These are phyloP conservation scores for Kazachstania psychrophila DNA, from an alignment of 805 yeast genomes.

Conservation along the genomic window DNA sequence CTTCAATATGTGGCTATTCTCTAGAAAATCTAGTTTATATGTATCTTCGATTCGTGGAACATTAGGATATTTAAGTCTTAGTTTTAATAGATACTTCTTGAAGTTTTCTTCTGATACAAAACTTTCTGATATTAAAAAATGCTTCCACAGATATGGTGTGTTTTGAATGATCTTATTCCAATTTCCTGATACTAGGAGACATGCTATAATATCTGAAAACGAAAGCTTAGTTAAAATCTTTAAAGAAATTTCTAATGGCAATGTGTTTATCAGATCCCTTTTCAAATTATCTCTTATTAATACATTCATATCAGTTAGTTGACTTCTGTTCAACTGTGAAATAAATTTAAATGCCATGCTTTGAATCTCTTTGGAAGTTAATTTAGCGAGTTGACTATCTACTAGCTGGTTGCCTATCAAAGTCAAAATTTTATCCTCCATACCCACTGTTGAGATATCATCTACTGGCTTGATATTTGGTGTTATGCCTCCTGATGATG, in stretches of 20 bases:
- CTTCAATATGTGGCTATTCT: conserved; percentile 66
- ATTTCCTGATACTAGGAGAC: conserved; percentile 52
- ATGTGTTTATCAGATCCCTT: conserved; percentile 58
- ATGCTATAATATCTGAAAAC: conserved; percentile 47
- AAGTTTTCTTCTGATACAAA: conserved; percentile 44
- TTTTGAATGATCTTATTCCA: conserved; percentile 65
- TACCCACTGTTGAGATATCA: background rate
- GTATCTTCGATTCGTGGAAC: conserved; percentile 28
- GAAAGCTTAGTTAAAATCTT: conserved; percentile 60
- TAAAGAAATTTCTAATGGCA: conserved; percentile 70
- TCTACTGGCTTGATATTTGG: conserved; percentile 4
- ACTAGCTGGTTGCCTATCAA: too few relatives aligned
- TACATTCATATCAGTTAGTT: conserved; percentile 25
- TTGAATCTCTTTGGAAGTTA: conserved; percentile 8
- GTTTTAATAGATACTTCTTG: conserved; percentile 22
- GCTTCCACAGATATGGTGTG: conserved; percentile 61
- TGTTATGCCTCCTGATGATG: conserved; percentile 24
- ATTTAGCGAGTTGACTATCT: conserved; percentile 3
- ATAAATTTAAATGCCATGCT: conserved; percentile 23
- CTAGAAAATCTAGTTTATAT: conserved; percentile 39
- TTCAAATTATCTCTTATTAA: conserved; percentile 36
- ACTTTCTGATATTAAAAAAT: conserved; percentile 51
- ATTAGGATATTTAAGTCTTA: conserved; percentile 21
- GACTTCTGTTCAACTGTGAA: conserved; percentile 20
- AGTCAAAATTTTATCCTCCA: too few relatives aligned